Evolutionary conservation across 1,284 basidiomycete genomes (phyloP).

Genomic region (Ceratobasidium sp.): DNA sequence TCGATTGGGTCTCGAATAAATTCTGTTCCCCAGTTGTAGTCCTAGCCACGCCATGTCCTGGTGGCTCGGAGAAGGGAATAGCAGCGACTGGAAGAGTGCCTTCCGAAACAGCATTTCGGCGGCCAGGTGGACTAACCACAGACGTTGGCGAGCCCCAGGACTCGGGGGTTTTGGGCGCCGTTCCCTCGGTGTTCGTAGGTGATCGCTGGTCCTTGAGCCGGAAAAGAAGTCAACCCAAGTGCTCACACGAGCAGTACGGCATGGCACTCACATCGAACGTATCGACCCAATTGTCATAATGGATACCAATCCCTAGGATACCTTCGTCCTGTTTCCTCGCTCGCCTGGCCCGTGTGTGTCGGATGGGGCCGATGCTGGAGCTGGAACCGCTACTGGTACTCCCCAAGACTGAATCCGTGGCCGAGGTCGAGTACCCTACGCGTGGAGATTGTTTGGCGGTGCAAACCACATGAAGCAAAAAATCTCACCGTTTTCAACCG

Average conservation of each 20-base stretch:
- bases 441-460: neutral
- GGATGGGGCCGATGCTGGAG: conserved; percentile 6
- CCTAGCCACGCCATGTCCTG: no score
- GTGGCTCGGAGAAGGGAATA: neutral
- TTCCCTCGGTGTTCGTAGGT: conserved; percentile 14
- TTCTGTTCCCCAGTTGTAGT: neutral
- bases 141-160: conserved; percentile 9
- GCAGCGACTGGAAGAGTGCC: neutral
- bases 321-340: neutral
- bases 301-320: neutral
- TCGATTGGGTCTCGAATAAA: neutral
- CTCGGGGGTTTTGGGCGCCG: conserved; percentile 9
- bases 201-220: conserved; percentile 11
- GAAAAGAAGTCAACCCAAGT: neutral
- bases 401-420: neutral
- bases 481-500: neutral
- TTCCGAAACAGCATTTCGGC: conserved; percentile 14
- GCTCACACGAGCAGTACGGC: no score
- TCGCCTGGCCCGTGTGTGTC: neutral
- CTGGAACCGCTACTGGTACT: conserved; percentile 7
- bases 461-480: neutral
- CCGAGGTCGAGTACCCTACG: neutral
- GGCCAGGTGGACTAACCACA: neutral
- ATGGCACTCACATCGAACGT: neutral
- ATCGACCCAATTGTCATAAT: neutral